phyloP scores from a whole-genome alignment of 2,329 filamentous ascomycete species.

The Aspergillus felis region DNA sequence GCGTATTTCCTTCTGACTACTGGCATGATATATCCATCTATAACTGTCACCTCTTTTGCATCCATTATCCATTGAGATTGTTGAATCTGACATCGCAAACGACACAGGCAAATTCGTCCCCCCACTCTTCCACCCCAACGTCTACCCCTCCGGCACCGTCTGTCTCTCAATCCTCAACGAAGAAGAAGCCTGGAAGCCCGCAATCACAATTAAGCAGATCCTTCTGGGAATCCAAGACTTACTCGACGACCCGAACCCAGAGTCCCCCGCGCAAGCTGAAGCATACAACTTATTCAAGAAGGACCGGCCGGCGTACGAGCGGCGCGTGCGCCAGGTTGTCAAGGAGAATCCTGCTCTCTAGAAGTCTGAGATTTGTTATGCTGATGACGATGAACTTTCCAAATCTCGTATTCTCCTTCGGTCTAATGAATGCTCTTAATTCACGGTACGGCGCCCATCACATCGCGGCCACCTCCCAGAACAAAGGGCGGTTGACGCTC shows the following conservation, averaged over 20 bases:
- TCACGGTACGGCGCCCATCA: not conserved
- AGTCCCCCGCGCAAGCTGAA: conserved; percentile 93
- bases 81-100: not conserved
- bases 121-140: conserved; percentile 95
- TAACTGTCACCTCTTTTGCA: not conserved
- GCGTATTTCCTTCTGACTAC: conserved; percentile 39
- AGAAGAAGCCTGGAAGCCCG: conserved; percentile 97
- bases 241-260: conserved; percentile 92
- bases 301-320: conserved; percentile 81
- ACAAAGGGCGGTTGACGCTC: not conserved
- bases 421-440: not conserved
- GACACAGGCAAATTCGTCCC: conserved; percentile 85
- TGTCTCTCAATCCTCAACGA: conserved; percentile 97
- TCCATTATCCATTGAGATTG: not conserved
- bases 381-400: not conserved
- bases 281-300: conserved; percentile 97
- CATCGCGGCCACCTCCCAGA: not conserved
- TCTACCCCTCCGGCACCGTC: conserved; percentile 96
- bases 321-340: conserved; percentile 79
- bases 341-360: conserved; percentile 80
- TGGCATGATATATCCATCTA: not conserved
- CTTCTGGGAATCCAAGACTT: conserved; percentile 93
- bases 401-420: not conserved
- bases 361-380: conserved; percentile 1
- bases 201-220: conserved; percentile 98